Evolutionary conservation across 306 rosid species (phyloP).

Genomic region (Cucumis sativus): DNA sequence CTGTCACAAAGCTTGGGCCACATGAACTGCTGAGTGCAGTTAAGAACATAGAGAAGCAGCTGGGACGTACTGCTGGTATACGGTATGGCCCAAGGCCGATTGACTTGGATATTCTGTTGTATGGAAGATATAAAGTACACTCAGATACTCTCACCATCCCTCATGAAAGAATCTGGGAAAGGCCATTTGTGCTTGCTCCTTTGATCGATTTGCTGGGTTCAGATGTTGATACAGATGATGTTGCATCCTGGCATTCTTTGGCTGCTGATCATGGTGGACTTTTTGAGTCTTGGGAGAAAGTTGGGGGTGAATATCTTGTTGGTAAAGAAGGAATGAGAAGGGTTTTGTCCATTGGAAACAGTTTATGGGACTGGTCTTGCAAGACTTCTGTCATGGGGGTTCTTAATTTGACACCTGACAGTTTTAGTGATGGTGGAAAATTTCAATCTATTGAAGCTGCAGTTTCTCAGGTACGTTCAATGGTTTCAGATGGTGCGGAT

Average conservation of each 20-base stretch:
- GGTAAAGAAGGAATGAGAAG: conserved; percentile 60
- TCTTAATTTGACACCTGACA: conserved; percentile 89
- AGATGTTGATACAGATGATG: conserved; percentile 44
- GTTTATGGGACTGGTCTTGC: conserved; percentile 58
- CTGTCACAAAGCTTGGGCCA: conserved; percentile 68
- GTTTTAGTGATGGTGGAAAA: conserved; percentile 84
- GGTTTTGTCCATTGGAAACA: conserved; percentile 57
- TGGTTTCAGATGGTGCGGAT: conserved; percentile 78
- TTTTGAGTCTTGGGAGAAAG: conserved; percentile 46
- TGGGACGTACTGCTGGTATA: conserved; percentile 64
- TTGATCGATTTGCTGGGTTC: conserved; percentile 71
- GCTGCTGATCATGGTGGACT: conserved; percentile 50
- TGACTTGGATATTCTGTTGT: conserved; percentile 81
- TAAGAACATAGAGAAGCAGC: conserved; percentile 59
- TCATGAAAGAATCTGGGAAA: conserved; percentile 90
- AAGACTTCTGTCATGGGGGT: conserved; percentile 69
- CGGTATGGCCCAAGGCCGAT: conserved; percentile 93
- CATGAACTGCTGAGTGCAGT: conserved; percentile 61
- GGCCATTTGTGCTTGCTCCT: conserved; percentile 92
- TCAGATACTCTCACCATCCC: conserved; percentile 64
- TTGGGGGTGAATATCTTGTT: conserved; percentile 68
- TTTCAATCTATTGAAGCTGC: conserved; percentile 51
- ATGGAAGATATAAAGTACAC: conserved; percentile 51
- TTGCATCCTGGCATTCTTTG: conserved; percentile 71
- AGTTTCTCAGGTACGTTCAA: conserved; percentile 56